Conservation (phyloP, 257 asterid species). For the Haberlea rhodopensis region DNA sequence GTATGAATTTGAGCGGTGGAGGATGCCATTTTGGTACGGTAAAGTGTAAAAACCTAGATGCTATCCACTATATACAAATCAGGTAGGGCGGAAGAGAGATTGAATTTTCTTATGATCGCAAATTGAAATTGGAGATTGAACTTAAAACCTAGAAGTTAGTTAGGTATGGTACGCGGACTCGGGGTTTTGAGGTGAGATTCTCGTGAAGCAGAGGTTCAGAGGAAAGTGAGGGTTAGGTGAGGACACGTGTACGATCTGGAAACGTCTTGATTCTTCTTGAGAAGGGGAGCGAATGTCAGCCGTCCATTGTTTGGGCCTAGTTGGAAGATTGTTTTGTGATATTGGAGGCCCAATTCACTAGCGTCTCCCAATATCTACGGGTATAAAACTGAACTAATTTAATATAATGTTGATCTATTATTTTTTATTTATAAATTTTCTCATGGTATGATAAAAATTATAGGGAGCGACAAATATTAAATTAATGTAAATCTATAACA, state of each 20-base stretch:
- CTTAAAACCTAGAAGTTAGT: conserved; percentile 12
- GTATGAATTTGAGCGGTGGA: conserved; percentile 58
- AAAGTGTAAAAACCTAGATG: background rate
- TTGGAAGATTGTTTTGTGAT: too few species aligned
- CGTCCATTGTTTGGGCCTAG: background rate
- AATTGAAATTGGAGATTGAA: background rate
- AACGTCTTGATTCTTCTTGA: conserved; percentile 22
- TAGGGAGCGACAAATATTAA: too few species aligned
- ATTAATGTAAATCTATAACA: too few species aligned
- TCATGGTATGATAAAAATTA: too few species aligned
- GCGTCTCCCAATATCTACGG: too few species aligned
- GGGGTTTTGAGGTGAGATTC: conserved; percentile 4
- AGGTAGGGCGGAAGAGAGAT: background rate
- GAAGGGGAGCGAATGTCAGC: background rate
- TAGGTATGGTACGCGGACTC: background rate
- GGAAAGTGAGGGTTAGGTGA: conserved; percentile 39
- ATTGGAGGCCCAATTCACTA: too few species aligned
- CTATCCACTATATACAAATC: background rate
- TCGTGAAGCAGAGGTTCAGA: conserved; percentile 32
- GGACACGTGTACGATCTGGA: conserved; percentile 40
- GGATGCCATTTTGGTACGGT: conserved; percentile 30
- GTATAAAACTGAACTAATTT: too few species aligned
- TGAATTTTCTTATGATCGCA: too few species aligned
- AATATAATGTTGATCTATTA: too few species aligned
- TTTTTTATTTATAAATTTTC: too few species aligned